Conservation (phyloP, 257 asterid genomes). For the Salvia miltiorrhiza region DNA sequence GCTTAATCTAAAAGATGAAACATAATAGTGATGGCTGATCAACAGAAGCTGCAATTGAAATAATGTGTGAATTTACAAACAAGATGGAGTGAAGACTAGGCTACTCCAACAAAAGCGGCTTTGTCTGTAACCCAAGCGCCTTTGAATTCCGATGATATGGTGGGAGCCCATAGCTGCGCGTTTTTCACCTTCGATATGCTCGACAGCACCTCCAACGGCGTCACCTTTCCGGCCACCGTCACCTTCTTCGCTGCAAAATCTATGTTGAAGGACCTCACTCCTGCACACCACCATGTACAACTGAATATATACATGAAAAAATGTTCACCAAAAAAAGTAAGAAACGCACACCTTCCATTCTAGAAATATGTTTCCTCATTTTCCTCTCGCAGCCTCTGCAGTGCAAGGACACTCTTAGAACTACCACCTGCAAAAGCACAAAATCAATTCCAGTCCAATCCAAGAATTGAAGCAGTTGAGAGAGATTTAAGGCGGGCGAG, state of each 20-base stretch:
- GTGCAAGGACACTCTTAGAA: conserved; percentile 75
- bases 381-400: conserved; percentile 91
- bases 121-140: conserved; percentile 10
- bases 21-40: not conserved
- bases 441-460: too few species aligned
- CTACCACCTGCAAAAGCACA: conserved; percentile 56
- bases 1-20: not conserved
- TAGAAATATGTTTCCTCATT: conserved; percentile 77
- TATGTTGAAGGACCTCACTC: conserved; percentile 73
- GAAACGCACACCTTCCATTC: conserved; percentile 64
- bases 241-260: conserved; percentile 79
- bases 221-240: conserved; percentile 64
- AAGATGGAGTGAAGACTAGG: too few species aligned
- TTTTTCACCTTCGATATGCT: conserved; percentile 82
- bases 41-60: not conserved
- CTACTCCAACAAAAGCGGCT: not conserved
- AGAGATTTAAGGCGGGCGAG: too few species aligned
- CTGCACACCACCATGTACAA: conserved; percentile 30
- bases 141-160: conserved; percentile 21
- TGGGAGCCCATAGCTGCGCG: conserved; percentile 74
- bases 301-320: too few species aligned
- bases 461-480: too few species aligned
- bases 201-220: too few species aligned
- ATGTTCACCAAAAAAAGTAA: not conserved
- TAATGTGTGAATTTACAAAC: not conserved